These are phyloP conservation scores for Neurospora tetrasperma DNA, from an alignment of 495 filamentous ascomycete species.

Conservation along the genomic window DNA sequence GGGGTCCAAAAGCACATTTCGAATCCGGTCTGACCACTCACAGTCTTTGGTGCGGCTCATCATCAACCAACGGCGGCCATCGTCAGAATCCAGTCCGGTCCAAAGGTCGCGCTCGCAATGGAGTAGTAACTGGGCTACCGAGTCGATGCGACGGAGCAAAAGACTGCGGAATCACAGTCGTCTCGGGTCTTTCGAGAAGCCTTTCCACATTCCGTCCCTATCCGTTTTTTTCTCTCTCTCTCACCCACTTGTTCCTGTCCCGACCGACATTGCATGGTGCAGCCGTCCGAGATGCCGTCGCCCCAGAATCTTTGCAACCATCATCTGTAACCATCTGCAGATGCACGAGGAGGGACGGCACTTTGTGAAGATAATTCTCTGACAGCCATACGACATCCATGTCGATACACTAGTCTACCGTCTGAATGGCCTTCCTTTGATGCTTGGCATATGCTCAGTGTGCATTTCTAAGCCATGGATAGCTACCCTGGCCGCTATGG, in stretches of 20 bases:
- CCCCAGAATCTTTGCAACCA: not conserved
- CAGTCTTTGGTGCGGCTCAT: not conserved
- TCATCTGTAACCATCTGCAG: slow-evolving; percentile 1
- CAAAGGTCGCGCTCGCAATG: not conserved
- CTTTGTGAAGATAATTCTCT: slow-evolving; percentile 16
- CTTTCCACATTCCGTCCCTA: not conserved
- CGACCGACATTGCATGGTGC: not conserved
- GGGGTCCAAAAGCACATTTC: not conserved
- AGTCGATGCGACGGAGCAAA: not conserved
- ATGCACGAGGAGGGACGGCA: slow-evolving; percentile 7
- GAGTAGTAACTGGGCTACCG: not conserved
- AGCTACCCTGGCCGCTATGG: not conserved
- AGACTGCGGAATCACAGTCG: not conserved
- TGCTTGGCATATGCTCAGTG: not conserved
- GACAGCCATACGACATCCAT: slow-evolving; percentile 19
- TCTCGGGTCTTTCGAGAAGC: not conserved
- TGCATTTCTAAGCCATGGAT: not conserved
- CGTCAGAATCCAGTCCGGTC: not conserved
- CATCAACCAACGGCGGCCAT: not conserved
- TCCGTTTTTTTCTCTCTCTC: not conserved
- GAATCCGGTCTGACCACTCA: not conserved
- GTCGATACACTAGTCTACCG: not conserved
- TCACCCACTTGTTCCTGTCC: not conserved
- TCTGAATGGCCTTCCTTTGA: not conserved
- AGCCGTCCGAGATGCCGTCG: not conserved